Evolutionary conservation across 73 alveolate species (phyloP).

Genomic region (Paramecium caudatum): DNA sequence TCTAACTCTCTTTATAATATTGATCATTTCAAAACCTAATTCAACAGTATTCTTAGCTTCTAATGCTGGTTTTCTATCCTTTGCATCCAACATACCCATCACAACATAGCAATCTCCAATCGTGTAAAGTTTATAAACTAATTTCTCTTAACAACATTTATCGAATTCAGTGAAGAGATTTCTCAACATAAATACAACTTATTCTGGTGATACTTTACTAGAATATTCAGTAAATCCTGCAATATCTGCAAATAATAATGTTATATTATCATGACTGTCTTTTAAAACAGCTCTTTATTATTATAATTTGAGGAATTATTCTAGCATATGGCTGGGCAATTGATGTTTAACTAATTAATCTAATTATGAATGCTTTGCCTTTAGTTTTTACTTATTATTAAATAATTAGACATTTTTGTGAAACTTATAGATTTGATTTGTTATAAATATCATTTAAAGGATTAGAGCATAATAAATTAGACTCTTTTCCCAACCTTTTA

Average conservation of each 20-base stretch:
- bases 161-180: conserved; percentile 66
- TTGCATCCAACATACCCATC: conserved; percentile 66
- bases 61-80: conserved; percentile 57
- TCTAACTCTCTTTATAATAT: conserved; percentile 44
- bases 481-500: conserved; percentile 37
- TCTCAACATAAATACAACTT: conserved; percentile 72
- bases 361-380: conserved; percentile 9
- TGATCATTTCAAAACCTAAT: conserved; percentile 70
- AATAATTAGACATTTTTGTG: not conserved
- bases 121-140: conserved; percentile 59
- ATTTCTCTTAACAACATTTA: conserved; percentile 54
- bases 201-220: conserved; percentile 54
- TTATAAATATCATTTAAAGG: not conserved
- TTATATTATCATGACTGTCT: conserved; percentile 63
- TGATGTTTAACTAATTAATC: conserved; percentile 46
- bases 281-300: conserved; percentile 70
- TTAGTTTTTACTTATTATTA: not conserved
- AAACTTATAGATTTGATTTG: not conserved
- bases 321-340: conserved; percentile 17
- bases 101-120: conserved; percentile 75
- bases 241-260: conserved; percentile 64
- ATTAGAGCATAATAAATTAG: conserved; percentile 44
- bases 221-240: conserved; percentile 74
- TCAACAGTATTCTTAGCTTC: conserved; percentile 66
- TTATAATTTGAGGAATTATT: conserved; percentile 20